Conservation (phyloP, 2,329 filamentous ascomycete species). For the Pleoardoris graminearum region DNA sequence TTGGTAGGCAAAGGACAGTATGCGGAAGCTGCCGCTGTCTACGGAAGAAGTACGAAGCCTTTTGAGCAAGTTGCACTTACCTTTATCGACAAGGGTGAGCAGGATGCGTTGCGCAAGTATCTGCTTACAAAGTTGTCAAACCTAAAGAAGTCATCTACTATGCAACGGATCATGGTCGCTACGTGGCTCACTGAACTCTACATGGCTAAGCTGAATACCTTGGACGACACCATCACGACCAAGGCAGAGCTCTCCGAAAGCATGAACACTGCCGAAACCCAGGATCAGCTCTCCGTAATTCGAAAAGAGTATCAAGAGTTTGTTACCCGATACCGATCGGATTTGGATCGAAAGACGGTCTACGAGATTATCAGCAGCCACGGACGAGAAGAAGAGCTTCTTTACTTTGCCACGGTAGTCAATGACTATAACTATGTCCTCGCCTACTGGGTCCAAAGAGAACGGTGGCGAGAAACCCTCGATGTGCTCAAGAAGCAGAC, state of each 20-base stretch:
- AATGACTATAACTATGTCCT: conserved; percentile 95
- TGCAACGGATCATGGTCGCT: conserved; percentile 95
- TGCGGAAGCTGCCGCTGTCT: conserved; percentile 82
- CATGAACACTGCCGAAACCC: conserved; percentile 70
- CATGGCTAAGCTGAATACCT: conserved; percentile 93
- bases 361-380: conserved; percentile 97
- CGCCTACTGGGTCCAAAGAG: conserved; percentile 95
- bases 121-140: conserved; percentile 79
- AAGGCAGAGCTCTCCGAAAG: conserved; percentile 78
- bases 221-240: conserved; percentile 92
- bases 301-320: conserved; percentile 87
- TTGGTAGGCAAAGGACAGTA: conserved; percentile 80
- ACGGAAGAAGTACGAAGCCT: conserved; percentile 92
- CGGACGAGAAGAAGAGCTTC: conserved; percentile 86
- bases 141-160: conserved; percentile 79
- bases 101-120: conserved; percentile 89
- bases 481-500: conserved; percentile 91
- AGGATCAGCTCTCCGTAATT: conserved; percentile 70
- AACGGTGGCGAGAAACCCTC: conserved; percentile 86
- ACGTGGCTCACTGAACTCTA: conserved; percentile 95
- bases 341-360: conserved; percentile 86
- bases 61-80: conserved; percentile 94
- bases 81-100: conserved; percentile 87
- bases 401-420: conserved; percentile 85
- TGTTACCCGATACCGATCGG: conserved; percentile 77